phyloP scores from a whole-genome alignment of 768 basidiomycete species.

The Rickenella mellea region DNA sequence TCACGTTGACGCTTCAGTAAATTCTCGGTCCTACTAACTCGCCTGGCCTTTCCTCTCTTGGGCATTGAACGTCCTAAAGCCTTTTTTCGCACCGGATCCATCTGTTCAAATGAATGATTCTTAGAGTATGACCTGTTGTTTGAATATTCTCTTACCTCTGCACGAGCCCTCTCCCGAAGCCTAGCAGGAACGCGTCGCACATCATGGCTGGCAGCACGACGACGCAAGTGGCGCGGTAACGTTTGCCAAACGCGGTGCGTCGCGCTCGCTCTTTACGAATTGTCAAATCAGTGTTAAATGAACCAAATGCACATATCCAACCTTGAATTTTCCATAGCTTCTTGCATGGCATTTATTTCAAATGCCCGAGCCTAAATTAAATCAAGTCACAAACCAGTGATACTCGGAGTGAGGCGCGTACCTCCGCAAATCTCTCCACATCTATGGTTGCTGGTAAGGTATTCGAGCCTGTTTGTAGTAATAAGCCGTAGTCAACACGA shows the following conservation, averaged over 20 bases:
- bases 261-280: slow-evolving; percentile 42
- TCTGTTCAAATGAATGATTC: slow-evolving; percentile 24
- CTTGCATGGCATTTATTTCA: slow-evolving; percentile 87
- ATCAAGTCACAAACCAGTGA: slow-evolving; percentile 1
- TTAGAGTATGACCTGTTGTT: neutral
- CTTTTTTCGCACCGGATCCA: slow-evolving; percentile 39
- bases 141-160: slow-evolving; percentile 49
- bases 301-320: slow-evolving; percentile 15
- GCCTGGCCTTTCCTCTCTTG: slow-evolving; percentile 55
- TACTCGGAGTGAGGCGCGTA: slow-evolving; percentile 16
- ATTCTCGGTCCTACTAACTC: slow-evolving; percentile 44
- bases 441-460: slow-evolving; percentile 68
- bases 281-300: neutral
- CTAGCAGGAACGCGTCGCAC: slow-evolving; percentile 83
- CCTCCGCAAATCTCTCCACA: slow-evolving; percentile 84
- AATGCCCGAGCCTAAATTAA: slow-evolving; percentile 62
- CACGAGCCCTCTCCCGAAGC: slow-evolving; percentile 69
- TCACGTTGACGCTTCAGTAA: slow-evolving; percentile 71
- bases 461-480: slow-evolving; percentile 29
- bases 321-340: slow-evolving; percentile 76
- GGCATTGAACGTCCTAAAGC: slow-evolving; percentile 36
- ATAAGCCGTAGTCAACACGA: neutral
- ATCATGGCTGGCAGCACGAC: slow-evolving; percentile 92
- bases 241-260: slow-evolving; percentile 88
- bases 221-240: slow-evolving; percentile 81